These are phyloP conservation scores for Capsicum rhomboideum DNA, from an alignment of 257 asterid genomes.

Conservation along the genomic window DNA sequence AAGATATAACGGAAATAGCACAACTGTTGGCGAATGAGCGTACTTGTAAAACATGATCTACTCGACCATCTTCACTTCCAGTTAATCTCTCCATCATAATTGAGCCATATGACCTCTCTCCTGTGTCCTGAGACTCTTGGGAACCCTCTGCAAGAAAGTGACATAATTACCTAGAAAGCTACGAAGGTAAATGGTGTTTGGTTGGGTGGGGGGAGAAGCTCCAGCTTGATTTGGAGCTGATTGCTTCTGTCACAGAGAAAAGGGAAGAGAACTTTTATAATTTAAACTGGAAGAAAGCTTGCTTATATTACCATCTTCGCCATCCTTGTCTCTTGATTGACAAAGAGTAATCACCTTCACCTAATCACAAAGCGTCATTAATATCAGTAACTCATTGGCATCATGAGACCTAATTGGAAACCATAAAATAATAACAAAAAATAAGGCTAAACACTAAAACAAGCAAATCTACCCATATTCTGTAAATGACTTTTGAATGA, in stretches of 20 bases:
- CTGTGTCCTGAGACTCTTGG: conserved; percentile 35
- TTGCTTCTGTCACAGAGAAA: background rate
- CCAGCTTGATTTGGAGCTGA: background rate
- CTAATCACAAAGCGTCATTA: conserved; percentile 29
- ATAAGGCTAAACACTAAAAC: background rate
- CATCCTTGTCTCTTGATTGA: conserved; percentile 46
- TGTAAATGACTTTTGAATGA: background rate
- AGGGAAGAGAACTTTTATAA: background rate
- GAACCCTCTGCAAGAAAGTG: conserved; percentile 48
- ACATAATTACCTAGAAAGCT: background rate
- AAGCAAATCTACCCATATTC: background rate
- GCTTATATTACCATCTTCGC: conserved; percentile 37
- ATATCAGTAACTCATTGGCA: background rate
- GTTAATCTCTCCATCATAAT: conserved; percentile 77
- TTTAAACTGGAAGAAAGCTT: background rate
- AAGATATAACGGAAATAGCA: background rate
- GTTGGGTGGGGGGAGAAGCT: background rate
- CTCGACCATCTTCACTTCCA: conserved; percentile 65
- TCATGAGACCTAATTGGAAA: background rate
- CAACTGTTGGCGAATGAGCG: conserved; percentile 1
- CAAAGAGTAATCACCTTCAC: conserved; percentile 86
- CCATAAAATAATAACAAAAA: background rate
- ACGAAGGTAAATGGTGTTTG: background rate
- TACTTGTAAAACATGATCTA: conserved; percentile 93
- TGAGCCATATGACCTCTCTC: conserved; percentile 83